Evolutionary conservation across 140 eudicot genomes (phyloP), one percentile per base, ranked within the genome.

Genomic region (Erigeron philadelphicus): DNA sequence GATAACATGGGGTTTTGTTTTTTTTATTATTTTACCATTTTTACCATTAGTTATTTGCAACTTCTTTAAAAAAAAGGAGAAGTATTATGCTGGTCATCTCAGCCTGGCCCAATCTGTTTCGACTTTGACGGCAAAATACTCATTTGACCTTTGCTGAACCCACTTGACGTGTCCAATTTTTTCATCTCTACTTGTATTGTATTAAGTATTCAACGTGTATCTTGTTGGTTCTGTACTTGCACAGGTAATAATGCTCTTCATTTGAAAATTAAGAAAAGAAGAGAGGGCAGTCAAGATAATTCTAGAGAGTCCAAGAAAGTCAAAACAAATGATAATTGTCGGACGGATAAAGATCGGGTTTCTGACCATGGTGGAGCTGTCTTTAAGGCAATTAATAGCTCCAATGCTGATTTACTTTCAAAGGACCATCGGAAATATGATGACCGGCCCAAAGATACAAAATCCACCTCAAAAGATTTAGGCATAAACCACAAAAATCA

Each of bases 221-320:
- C 69, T 68, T 81, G 44, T 63, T 65, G 77, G 67, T 77, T 43
- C 52, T 11, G 16, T 47, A 13, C 67, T n/a, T 57, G 43, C 48
- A 48, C 87, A 91, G 96, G 95, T 74, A 83, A 77, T 77, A 54
- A 73, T 56, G 59, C 78, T 25, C 72, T 57, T 76, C 82, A 72
- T 48, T 38, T 74, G 47, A 89, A 85, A 81, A 76, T 75, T 31
- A 66, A 73, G 75, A 79, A 78, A 80, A 86, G 78, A 72, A 75
- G 98, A 70, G 94, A 89, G 67, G 42, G 80, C 10, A 84, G 86
- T 76, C 78, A 80, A 78, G 95, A 87, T 64, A 54, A 67, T 67
- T 79, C 85, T 16, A 85, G 87, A 76, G 82, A 80, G 75, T 79
- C 88, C 72, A 93, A 93, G 76, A 89, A 88, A 77, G 67, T 72